phyloP scores from a whole-genome alignment of 164 flowering plant genomes.

The Echeveria elegans region DNA sequence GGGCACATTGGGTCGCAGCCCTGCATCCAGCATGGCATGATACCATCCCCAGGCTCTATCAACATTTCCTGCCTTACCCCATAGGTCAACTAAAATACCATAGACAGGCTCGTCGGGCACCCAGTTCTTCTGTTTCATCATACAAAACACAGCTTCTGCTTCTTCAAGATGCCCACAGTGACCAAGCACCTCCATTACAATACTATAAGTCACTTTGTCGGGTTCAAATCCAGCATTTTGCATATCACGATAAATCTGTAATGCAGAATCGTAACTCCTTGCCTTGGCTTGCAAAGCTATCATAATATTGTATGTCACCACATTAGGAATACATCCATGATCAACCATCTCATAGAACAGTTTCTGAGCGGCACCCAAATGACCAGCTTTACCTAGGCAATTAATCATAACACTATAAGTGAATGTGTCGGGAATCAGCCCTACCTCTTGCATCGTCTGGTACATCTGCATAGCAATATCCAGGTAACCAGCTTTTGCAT shows the following conservation, averaged over 20 bases:
- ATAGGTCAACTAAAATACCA: constrained; percentile 89
- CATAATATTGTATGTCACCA: constrained; percentile 92
- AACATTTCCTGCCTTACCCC: constrained; percentile 86
- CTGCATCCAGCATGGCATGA: constrained; percentile 79
- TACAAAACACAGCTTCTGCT: constrained; percentile 73
- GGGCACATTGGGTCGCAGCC: constrained; percentile 82
- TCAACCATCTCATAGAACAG: constrained; percentile 82
- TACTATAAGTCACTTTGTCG: constrained; percentile 89
- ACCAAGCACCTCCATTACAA: constrained; percentile 97
- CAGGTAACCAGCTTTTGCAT: constrained; percentile 92
- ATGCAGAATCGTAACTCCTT: constrained; percentile 63
- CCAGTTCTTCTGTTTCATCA: constrained; percentile 71
- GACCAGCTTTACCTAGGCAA: constrained; percentile 94
- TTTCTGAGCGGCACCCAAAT: constrained; percentile 57
- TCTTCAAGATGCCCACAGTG: constrained; percentile 87
- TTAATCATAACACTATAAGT: constrained; percentile 95
- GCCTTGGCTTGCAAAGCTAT: constrained; percentile 92
- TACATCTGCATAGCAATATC: constrained; percentile 88
- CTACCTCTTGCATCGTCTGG: constrained; percentile 60
- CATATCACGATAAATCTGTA: constrained; percentile 78
- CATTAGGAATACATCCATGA: constrained; percentile 77
- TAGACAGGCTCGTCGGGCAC: constrained; percentile 96
- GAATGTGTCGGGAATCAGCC: constrained; percentile 62
- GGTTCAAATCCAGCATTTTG: constrained; percentile 82
- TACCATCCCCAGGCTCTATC: constrained; percentile 87